A percentile compares a stretch with the other conserved stretches of the same genome.
Evolutionary conservation across 352 stramenopile genomes (phyloP).

Genomic region (Pythium angustatum): DNA sequence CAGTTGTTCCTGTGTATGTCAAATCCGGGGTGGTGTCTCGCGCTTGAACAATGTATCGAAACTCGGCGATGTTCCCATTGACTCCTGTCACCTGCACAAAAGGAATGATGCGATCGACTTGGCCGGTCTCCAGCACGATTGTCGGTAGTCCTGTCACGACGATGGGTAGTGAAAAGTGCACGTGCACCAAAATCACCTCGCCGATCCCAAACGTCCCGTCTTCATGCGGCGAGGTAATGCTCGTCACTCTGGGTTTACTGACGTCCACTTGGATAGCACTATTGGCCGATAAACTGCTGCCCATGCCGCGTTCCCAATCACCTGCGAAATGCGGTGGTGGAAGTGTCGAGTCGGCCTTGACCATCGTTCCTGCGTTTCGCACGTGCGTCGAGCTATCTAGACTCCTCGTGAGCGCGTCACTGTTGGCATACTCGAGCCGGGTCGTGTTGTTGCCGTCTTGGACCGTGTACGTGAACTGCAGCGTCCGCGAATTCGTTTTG

Average conservation of each 20-base stretch:
- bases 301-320: constrained; percentile 61
- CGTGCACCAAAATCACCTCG: constrained; percentile 65
- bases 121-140: constrained; percentile 63
- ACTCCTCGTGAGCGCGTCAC: constrained; percentile 53
- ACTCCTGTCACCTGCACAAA: constrained; percentile 47
- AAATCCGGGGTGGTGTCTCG: constrained; percentile 73
- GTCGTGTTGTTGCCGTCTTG: constrained; percentile 55
- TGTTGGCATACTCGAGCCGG: constrained; percentile 65
- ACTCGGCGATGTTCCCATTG: constrained; percentile 51
- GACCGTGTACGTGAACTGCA: constrained; percentile 71
- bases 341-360: constrained; percentile 43
- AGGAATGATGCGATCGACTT: constrained; percentile 59
- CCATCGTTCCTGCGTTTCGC: constrained; percentile 37
- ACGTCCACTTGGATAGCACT: constrained; percentile 57
- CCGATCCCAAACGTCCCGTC: constrained; percentile 77
- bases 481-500: constrained; percentile 35
- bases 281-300: constrained; percentile 58
- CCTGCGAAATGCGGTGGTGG: constrained; percentile 50
- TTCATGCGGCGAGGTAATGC: constrained; percentile 54
- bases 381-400: constrained; percentile 36
- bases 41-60: constrained; percentile 71
- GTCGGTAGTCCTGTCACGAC: constrained; percentile 56
- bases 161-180: constrained; percentile 71
- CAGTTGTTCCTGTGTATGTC: constrained; percentile 49
- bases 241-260: constrained; percentile 41